Percentiles rank a stretch among this genome's conserved stretches.
Conservation (phyloP, 2,329 filamentous ascomycete species). For the Hymenoscyphus fraxineus region DNA sequence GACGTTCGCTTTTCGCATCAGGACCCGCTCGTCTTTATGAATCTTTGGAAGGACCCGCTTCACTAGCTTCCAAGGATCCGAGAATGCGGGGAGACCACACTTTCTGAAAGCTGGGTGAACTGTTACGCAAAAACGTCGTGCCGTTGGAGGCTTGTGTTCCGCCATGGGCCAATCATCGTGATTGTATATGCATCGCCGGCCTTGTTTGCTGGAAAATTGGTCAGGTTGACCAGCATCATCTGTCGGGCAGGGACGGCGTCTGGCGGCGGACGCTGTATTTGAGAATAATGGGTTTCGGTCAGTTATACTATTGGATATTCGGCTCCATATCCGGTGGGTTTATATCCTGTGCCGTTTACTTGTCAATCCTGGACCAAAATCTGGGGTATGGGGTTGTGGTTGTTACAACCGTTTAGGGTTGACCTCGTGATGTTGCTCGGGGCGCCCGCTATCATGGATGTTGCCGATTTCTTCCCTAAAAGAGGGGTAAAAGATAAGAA, state of each 20-base stretch:
- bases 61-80: not conserved
- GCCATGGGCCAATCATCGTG: not conserved
- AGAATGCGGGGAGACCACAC: conserved; percentile 1
- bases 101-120: not conserved
- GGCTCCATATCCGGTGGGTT: not conserved
- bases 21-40: not conserved
- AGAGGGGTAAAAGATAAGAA: not conserved
- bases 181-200: not conserved
- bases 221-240: not conserved
- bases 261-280: not conserved
- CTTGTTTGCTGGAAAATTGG: not conserved
- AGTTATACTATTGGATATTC: not conserved
- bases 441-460: not conserved
- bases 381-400: not conserved
- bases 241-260: not conserved
- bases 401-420: not conserved
- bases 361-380: not conserved
- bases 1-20: not conserved
- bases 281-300: not conserved
- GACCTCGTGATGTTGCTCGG: not conserved
- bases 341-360: not conserved
- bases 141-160: not conserved
- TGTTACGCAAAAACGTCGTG: not conserved
- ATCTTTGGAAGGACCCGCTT: not conserved
- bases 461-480: not conserved